Evolutionary conservation across 805 yeast species (phyloP).

Genomic region (Candida multigemmis): DNA sequence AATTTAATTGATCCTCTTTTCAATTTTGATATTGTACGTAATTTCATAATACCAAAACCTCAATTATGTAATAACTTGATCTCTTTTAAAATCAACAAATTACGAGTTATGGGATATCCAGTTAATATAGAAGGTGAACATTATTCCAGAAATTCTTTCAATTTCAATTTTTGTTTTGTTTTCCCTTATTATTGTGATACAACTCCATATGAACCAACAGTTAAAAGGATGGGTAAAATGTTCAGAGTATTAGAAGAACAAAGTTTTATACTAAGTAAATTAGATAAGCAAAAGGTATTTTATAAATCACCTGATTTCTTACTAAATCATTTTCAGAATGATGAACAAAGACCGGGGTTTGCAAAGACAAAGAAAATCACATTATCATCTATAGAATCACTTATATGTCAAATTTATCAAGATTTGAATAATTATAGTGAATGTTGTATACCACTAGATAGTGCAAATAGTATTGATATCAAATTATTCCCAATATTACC

Average conservation of each 20-base stretch:
- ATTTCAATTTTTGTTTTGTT: conserved; percentile 88
- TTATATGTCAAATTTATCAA: conserved; percentile 85
- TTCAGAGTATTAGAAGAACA: conserved; percentile 89
- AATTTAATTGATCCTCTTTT: too few species aligned
- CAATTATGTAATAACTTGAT: conserved; percentile 78
- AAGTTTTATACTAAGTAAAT: conserved; percentile 57
- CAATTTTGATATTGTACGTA: conserved; percentile 79
- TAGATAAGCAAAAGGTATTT: conserved; percentile 30
- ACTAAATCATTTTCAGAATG: conserved; percentile 4
- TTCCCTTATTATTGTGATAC: conserved; percentile 77
- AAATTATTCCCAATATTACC: conserved; percentile 87
- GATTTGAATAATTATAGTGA: conserved; percentile 94
- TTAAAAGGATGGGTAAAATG: conserved; percentile 79
- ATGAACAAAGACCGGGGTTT: conserved; percentile 24
- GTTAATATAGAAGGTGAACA: conserved; percentile 66
- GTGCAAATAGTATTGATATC: conserved; percentile 83
- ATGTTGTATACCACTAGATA: conserved; percentile 88
- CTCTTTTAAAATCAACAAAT: conserved; percentile 61
- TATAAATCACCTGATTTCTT: conserved; percentile 17
- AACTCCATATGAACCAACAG: conserved; percentile 78
- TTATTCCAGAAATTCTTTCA: conserved; percentile 87
- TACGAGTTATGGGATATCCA: conserved; percentile 79
- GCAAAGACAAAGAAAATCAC: conserved; percentile 22
- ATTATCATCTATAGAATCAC: conserved; percentile 49
- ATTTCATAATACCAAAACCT: conserved; percentile 90